These are phyloP conservation scores for Lycium barbarum DNA, from an alignment of 257 asterid species.

Conservation along the genomic window DNA sequence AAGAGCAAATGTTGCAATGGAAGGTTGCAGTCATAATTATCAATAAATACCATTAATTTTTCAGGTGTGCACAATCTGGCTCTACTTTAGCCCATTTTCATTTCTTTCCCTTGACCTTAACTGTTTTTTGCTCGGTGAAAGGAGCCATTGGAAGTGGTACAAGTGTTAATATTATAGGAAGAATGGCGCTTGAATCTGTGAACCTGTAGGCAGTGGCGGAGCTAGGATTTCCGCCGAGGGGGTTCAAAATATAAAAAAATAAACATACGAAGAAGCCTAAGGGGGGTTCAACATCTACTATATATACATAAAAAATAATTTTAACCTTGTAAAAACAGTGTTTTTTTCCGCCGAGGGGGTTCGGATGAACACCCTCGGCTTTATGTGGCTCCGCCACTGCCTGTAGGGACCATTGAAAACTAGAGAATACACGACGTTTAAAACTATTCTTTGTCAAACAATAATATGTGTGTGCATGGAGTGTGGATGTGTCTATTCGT, in stretches of 20 bases:
- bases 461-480: not conserved
- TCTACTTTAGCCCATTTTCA: slow-evolving; percentile 8
- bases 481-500: not conserved
- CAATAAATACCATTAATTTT: not conserved
- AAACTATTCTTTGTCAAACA: not conserved
- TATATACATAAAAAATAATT: too few species aligned
- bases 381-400: too few species aligned
- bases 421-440: not conserved
- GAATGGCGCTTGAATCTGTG: not conserved
- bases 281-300: too few species aligned
- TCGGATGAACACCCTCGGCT: too few species aligned
- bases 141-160: not conserved
- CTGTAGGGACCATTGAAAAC: not conserved
- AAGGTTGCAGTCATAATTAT: not conserved
- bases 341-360: too few species aligned
- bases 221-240: too few species aligned
- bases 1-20: not conserved
- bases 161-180: not conserved
- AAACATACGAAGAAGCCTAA: too few species aligned
- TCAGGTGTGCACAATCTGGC: not conserved
- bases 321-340: too few species aligned
- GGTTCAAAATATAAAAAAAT: too few species aligned
- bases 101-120: not conserved
- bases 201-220: not conserved
- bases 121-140: not conserved